Base-by-base conservation (phyloP, 306 rosid genomes). In the Gynostemma pentaphyllum region DNA sequence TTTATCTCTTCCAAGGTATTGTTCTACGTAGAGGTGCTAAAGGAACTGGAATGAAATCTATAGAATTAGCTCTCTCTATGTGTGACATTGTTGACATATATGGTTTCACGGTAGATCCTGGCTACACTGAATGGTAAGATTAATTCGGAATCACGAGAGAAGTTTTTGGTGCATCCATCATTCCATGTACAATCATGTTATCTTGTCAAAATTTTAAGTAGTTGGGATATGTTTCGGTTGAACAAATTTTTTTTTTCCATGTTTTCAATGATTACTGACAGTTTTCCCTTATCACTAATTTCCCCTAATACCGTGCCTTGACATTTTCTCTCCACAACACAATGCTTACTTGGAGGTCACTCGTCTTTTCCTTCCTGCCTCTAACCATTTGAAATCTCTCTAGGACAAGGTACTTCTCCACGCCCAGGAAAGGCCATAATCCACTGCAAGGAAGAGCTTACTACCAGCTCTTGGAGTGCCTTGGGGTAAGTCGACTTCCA, bases 381-480 rank as follows among this genome's bases (percentile, higher is more conserved):
- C 64, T 55, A 19, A 57, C 29, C 9, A 34, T 44, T 57, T 57
- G 64, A 57, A 34, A 24, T 37, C 37, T 23, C 12, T 34, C 40
- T 24, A 92, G 98, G 98, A 92, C 98, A 32, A 77, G 96, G 64
- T 92, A 92, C 79, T 92, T 92, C 83, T 88, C 96, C 62, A 60
- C 78, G 45, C 98, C 98, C 45, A 88, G 88, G 82, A 82, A 88
- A 74, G 98, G 98, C 67, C 98, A 92, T 74, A 92, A 92, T 73
- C 98, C 98, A 71, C 98, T 92, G 80, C 98, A 92, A 75, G 98
- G 98, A 75, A 88, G 98, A 75, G 98, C 98, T 29, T 92, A 88
- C 76, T 92, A 92, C 77, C 98, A 92, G 70, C 95, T 92, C 68
- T 71, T 92, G 47, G 98, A 92, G 77, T 92, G 98, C 81, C 98